phyloP scores from a whole-genome alignment of 305 asterid species.

The Solanum hybrid region DNA sequence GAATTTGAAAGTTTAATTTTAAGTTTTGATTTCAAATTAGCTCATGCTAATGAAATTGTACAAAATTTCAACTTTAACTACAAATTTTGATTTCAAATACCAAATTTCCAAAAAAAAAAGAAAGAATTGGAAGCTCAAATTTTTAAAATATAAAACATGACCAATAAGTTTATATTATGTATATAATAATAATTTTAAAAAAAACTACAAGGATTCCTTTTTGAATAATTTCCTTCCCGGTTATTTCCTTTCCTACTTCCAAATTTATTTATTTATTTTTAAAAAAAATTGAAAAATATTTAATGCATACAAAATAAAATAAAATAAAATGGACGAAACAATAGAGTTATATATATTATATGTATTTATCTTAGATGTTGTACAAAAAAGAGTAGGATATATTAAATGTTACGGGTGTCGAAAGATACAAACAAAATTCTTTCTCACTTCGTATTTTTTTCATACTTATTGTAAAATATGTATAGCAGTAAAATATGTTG shows the following conservation, averaged over 20 bases:
- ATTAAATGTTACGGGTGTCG: background rate
- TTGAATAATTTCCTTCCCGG: background rate
- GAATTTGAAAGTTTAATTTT: too few relatives aligned
- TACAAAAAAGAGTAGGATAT: background rate
- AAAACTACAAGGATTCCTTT: background rate
- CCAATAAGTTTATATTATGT: background rate
- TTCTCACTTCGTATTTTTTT: background rate
- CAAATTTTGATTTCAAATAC: background rate
- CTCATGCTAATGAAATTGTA: background rate
- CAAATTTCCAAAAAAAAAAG: background rate
- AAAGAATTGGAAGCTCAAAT: background rate
- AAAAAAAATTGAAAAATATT: background rate
- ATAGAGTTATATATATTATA: too few relatives aligned
- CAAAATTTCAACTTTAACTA: background rate
- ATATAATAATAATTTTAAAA: too few relatives aligned
- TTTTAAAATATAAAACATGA: background rate
- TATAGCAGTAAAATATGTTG: background rate
- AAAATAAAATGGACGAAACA: background rate
- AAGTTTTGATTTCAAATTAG: background rate
- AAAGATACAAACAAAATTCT: too few relatives aligned
- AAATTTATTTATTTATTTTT: too few relatives aligned
- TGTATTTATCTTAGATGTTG: too few relatives aligned
- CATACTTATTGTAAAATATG: background rate
- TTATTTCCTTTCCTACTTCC: background rate
- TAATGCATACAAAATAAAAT: too few relatives aligned